Conservation (phyloP, 805 yeast genomes). For the Lachancea quebecensis region DNA sequence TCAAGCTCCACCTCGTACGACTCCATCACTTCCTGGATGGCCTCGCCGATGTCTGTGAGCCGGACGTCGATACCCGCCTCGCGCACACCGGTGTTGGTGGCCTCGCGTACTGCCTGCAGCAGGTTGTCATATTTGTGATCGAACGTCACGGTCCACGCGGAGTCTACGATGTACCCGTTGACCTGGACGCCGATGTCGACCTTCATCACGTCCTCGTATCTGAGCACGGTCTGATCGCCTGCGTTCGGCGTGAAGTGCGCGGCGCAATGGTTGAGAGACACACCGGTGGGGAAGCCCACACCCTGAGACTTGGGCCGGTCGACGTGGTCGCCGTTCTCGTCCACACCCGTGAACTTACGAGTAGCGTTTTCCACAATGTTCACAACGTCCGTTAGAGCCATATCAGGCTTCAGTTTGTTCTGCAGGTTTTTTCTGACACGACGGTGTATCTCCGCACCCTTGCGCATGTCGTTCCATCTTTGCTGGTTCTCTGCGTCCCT, state of each 20-base stretch:
- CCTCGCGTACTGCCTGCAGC: constrained; percentile 79
- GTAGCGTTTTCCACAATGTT: constrained; percentile 82
- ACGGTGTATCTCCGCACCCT: constrained; percentile 94
- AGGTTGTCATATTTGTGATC: constrained; percentile 76
- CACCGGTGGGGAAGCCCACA: constrained; percentile 97
- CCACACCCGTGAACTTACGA: constrained; percentile 62
- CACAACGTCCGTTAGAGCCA: constrained; percentile 85
- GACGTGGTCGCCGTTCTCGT: constrained; percentile 44
- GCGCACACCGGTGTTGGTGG: constrained; percentile 87
- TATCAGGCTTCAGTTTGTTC: constrained; percentile 75
- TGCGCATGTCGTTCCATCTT: constrained; percentile 82
- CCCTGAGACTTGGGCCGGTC: constrained; percentile 52
- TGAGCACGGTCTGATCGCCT: constrained; percentile 77
- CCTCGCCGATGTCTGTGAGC: constrained; percentile 90
- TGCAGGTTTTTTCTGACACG: constrained; percentile 79
- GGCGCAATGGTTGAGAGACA: constrained; percentile 87
- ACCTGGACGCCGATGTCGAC: constrained; percentile 96
- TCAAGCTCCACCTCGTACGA: constrained; percentile 86
- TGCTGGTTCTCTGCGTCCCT: constrained; percentile 43
- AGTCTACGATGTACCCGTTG: constrained; percentile 88
- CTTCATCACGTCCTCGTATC: constrained; percentile 89
- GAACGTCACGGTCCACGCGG: constrained; percentile 89
- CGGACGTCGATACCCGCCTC: constrained; percentile 96
- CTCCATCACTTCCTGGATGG: constrained; percentile 96
- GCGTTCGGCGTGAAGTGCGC: constrained; percentile 98